Conservation (phyloP, 2,329 filamentous ascomycete genomes). For the Epichloe bromicola region DNA sequence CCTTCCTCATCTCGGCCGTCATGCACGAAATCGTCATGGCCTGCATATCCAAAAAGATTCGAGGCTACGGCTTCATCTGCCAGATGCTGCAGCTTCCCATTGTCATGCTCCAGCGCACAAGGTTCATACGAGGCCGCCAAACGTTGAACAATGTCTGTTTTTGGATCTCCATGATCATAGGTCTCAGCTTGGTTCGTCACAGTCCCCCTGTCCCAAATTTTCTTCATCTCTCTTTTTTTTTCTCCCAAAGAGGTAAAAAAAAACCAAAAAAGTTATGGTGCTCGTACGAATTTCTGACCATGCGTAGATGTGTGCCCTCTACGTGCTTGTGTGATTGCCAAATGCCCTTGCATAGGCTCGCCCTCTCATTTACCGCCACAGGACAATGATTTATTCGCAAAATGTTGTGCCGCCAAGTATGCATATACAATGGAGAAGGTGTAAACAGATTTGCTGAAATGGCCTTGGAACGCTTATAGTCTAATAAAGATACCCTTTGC, state of each 20-base stretch:
- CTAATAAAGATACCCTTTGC: conserved; percentile 1
- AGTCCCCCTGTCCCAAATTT: too few relatives aligned
- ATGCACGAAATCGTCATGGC: conserved; percentile 95
- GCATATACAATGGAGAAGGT: too few relatives aligned
- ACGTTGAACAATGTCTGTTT: conserved; percentile 83
- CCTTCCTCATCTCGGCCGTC: conserved; percentile 78
- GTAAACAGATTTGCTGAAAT: neutral
- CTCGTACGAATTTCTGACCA: conserved; percentile 8
- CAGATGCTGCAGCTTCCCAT: conserved; percentile 98
- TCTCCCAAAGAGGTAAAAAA: neutral
- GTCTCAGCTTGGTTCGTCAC: conserved; percentile 59
- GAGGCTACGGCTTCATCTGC: conserved; percentile 84
- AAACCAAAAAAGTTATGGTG: too few relatives aligned
- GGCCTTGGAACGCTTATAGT: neutral
- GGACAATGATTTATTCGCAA: too few relatives aligned
- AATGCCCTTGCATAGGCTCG: too few relatives aligned
- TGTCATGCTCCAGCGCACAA: conserved; percentile 76
- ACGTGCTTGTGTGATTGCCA: conserved; percentile 31
- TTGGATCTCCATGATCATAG: conserved; percentile 85
- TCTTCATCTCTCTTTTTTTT: neutral
- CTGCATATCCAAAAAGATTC: conserved; percentile 92
- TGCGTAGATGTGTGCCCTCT: conserved; percentile 37
- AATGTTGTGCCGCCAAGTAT: too few relatives aligned
- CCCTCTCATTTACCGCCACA: too few relatives aligned
- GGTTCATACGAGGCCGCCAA: conserved; percentile 58